Base-by-base conservation (phyloP, 176 grass and related monocot genomes). In the Echinochloa phyllopogon region DNA sequence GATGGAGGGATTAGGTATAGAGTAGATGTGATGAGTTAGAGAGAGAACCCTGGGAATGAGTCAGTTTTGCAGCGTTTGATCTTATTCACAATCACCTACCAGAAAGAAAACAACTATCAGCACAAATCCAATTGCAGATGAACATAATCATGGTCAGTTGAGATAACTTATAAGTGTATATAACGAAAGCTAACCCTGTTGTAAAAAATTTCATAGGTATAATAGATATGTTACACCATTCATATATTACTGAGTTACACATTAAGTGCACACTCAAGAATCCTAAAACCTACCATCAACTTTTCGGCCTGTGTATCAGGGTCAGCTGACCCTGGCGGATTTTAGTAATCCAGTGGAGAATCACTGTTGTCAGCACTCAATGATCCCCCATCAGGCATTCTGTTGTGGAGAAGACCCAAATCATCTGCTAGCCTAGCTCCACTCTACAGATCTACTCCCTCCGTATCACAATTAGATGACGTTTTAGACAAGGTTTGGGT, bases 51-150 rank as follows among this genome's bases (percentile, higher is more conserved):
- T 83, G 96, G 83, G 23, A 92, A 88, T 17, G 93, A 89, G 52
- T 98, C 96, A 41, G 96, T 95, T 92, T 98, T 98, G 89, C 93
- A 95, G 74, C 93, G 93, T 81, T 95, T 98, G 55, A 98, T 98
- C 65, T 98, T 98, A 85, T 95, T 98, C 37, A 86, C 75, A 42
- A 98, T 95, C 41, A 94, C 91, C 96, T 98, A 73, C 25, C 45
- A 78, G 77, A 85, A 33, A 17, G 57, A 15, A 76, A 44, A 87
- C 27, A 83, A n/a, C 12, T 86, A 66, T 89, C 27, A 70, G 42
- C 69, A 43, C 27, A 91, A 74, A 72, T 69, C 18, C 74, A 74
- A 61, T 85, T 68, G 67, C 9, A 69, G 6, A 85, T 15, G 72
- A 62, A 16, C 10, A 16, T 20, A 41, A 70, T 49, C 44, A 58